These are phyloP conservation scores for Sonneratia alba DNA, from an alignment of 345 rosid genomes.

Conservation along the genomic window DNA sequence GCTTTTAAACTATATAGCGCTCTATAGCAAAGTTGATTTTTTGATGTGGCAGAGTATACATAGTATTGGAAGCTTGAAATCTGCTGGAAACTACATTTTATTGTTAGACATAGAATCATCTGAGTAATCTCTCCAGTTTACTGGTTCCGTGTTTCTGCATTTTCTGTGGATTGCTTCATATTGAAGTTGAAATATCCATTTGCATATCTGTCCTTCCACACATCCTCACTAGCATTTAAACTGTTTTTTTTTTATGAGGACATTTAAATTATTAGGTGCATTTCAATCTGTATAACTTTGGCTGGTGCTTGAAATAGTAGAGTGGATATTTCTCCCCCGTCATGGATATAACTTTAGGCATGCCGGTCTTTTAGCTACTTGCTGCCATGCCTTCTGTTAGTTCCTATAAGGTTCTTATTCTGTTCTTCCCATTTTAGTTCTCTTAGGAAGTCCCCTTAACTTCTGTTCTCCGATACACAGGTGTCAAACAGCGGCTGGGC, in stretches of 20 bases:
- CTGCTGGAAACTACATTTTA: neutral
- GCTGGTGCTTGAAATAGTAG: neutral
- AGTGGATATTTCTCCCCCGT: neutral
- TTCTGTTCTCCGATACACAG: slow-evolving; percentile 21
- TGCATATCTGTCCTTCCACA: neutral
- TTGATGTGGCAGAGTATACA: neutral
- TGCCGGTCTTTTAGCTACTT: neutral
- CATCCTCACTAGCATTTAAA: neutral
- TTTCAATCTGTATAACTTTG: neutral
- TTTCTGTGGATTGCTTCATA: neutral
- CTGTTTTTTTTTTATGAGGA: too few relatives aligned
- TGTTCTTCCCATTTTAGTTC: neutral
- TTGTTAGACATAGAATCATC: neutral
- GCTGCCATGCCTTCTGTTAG: neutral
- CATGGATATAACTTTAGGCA: neutral
- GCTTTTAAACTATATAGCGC: neutral
- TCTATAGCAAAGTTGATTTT: neutral
- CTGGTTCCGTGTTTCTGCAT: neutral
- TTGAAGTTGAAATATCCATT: neutral
- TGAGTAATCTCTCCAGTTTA: neutral
- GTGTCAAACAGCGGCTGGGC: slow-evolving; percentile 92
- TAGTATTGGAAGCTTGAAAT: neutral
- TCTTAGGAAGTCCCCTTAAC: neutral
- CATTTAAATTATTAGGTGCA: neutral
- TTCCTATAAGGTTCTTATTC: neutral